Percentiles rank a stretch among this genome's conserved stretches.
These are phyloP conservation scores for Fusarium fracticaudum DNA, from an alignment of 2,329 filamentous ascomycete species.

Conservation along the genomic window DNA sequence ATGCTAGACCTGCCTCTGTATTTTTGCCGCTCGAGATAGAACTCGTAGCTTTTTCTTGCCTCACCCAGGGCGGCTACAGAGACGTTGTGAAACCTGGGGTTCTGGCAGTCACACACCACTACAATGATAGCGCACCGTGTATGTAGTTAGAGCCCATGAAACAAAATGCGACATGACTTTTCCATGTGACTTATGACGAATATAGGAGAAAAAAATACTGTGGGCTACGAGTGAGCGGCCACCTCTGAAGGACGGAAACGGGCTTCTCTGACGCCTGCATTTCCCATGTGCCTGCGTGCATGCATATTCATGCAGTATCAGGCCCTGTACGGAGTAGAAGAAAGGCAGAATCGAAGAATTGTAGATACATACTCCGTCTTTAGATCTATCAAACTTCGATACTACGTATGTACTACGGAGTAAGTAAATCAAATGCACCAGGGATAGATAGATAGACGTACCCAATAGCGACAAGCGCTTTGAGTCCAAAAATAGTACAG, in stretches of 20 bases:
- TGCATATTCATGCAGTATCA: constrained; percentile 26
- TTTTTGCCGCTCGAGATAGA: neutral
- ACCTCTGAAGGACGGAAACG: constrained; percentile 6
- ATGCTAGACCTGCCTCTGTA: neutral
- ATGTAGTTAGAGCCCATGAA: constrained; percentile 1
- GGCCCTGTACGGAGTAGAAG: neutral
- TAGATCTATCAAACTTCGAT: constrained; percentile 6
- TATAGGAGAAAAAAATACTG: neutral
- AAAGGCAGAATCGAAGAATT: constrained; percentile 31
- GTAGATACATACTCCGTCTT: neutral
- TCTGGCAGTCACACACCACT: constrained; percentile 27
- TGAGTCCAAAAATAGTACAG: constrained; percentile 40
- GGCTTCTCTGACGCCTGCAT: constrained; percentile 17
- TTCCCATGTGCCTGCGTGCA: constrained; percentile 17
- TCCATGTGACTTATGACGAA: constrained; percentile 37
- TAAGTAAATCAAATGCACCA: neutral
- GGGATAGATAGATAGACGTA: neutral
- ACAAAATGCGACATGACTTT: constrained; percentile 11
- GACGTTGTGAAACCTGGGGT: constrained; percentile 39
- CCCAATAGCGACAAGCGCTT: constrained; percentile 14
- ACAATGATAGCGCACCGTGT: neutral
- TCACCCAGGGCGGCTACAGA: constrained; percentile 28
- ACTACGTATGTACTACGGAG: neutral
- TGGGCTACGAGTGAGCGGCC: constrained; percentile 14
- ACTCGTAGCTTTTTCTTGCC: neutral